A percentile compares a stretch with the other conserved stretches of the same genome.
Conservation (phyloP, 2,329 filamentous ascomycete genomes). For the Phaeomoniella chlamydospora region DNA sequence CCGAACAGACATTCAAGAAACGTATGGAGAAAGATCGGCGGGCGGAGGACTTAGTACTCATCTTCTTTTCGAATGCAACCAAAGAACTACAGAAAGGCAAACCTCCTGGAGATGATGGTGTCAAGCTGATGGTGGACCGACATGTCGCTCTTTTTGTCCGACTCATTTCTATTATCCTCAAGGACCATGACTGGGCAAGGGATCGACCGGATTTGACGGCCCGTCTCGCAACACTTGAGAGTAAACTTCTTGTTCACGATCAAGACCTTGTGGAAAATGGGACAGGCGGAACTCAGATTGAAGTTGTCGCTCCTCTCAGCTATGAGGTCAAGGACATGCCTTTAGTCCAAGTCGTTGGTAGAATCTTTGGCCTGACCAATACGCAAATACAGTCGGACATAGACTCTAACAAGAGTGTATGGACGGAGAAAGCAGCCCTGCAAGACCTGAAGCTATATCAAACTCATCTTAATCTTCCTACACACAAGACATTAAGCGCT, state of each 20-base stretch:
- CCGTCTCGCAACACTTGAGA: conserved; percentile 70
- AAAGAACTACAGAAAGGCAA: conserved; percentile 76
- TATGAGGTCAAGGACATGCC: conserved; percentile 97
- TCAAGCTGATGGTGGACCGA: conserved; percentile 83
- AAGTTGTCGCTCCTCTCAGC: conserved; percentile 68
- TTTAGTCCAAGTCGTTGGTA: conserved; percentile 73
- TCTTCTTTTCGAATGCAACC: conserved; percentile 90
- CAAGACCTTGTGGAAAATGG: conserved; percentile 63
- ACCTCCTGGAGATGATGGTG: conserved; percentile 64
- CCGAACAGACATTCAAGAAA: conserved; percentile 74
- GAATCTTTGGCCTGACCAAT: conserved; percentile 68
- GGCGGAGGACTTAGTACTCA: conserved; percentile 82
- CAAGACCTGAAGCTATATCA: conserved; percentile 91
- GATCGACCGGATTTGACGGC: conserved; percentile 74
- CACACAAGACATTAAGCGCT: conserved; percentile 58
- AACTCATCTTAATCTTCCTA: conserved; percentile 68
- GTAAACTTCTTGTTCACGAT: conserved; percentile 85
- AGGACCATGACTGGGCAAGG: conserved; percentile 70
- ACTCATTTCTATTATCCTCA: conserved; percentile 64
- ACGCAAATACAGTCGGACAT: conserved; percentile 78
- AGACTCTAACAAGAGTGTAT: conserved; percentile 61
- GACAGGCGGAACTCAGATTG: conserved; percentile 45
- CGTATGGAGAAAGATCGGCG: conserved; percentile 87
- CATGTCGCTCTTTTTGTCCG: conserved; percentile 92
- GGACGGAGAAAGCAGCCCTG: conserved; percentile 85